Evolutionary conservation across 768 basidiomycete species (phyloP).

Genomic region (Kwoniella dejecticola): DNA sequence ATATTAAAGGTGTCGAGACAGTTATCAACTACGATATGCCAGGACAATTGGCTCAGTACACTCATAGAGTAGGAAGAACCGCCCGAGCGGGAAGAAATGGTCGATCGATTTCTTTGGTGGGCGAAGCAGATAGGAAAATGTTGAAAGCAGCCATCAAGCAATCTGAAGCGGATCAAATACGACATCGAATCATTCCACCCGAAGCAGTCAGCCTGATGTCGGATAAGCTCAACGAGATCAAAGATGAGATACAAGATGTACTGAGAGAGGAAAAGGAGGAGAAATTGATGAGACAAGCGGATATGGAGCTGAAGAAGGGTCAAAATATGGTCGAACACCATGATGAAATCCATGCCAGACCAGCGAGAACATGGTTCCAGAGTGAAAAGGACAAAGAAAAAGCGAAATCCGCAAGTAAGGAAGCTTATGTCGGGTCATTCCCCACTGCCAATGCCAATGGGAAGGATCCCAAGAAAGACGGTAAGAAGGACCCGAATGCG

Average conservation of each 20-base stretch:
- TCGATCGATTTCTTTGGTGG: constrained; percentile 90
- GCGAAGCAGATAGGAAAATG: constrained; percentile 94
- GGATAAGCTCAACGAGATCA: constrained; percentile 69
- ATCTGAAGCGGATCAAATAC: constrained; percentile 71
- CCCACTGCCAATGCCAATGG: constrained; percentile 26
- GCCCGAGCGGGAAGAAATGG: constrained; percentile 92
- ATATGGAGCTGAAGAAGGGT: constrained; percentile 94
- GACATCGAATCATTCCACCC: constrained; percentile 80
- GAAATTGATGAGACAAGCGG: constrained; percentile 86
- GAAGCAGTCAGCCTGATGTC: constrained; percentile 74
- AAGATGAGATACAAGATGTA: constrained; percentile 74
- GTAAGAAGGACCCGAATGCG: constrained; percentile 39
- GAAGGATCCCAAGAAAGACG: constrained; percentile 52
- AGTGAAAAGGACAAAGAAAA: constrained; percentile 75
- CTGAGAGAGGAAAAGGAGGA: constrained; percentile 93
- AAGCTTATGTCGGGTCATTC: constrained; percentile 68
- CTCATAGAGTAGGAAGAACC: constrained; percentile 95
- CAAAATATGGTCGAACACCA: constrained; percentile 94
- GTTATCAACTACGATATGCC: constrained; percentile 99
- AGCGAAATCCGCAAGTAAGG: constrained; percentile 69
- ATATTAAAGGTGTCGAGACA: constrained; percentile 95
- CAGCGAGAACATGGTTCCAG: constrained; percentile 99
- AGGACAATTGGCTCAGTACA: constrained; percentile 82
- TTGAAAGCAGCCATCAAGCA: constrained; percentile 94
- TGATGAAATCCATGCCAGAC: constrained; percentile 86